Conservation (phyloP, 2,329 filamentous ascomycete species). For the Aaosphaeria pasadenensis region DNA sequence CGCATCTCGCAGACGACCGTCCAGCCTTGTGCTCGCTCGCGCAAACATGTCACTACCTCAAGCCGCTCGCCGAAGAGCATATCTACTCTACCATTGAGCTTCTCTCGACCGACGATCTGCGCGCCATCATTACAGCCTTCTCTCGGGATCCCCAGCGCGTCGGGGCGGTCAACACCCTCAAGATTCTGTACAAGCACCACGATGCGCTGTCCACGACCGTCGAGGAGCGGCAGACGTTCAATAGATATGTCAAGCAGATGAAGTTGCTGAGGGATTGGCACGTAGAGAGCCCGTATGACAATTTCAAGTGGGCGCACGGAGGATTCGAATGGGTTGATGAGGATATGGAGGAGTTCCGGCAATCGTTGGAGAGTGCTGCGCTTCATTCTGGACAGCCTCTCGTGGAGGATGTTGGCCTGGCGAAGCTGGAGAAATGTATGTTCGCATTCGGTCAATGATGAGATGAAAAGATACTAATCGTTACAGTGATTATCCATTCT, state of each 20-base stretch:
- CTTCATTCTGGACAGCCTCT: constrained; percentile 9
- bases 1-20: constrained; percentile 21
- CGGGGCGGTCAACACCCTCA: constrained; percentile 26
- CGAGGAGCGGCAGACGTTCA: constrained; percentile 22
- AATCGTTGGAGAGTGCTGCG: constrained; percentile 23
- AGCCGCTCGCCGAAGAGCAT: constrained; percentile 28
- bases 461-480: not conserved
- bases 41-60: constrained; percentile 25
- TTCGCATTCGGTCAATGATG: not conserved
- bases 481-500: constrained; percentile 28
- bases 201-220: constrained; percentile 15
- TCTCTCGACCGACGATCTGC: constrained; percentile 20
- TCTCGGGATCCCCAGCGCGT: constrained; percentile 19
- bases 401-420: constrained; percentile 16
- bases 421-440: constrained; percentile 21
- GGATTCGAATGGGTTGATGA: constrained; percentile 27
- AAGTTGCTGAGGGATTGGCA: constrained; percentile 28
- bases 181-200: constrained; percentile 28
- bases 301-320: constrained; percentile 27
- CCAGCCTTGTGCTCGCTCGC: constrained; percentile 23
- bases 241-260: constrained; percentile 27
- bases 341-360: constrained; percentile 32
- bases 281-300: constrained; percentile 35
- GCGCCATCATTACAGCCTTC: constrained; percentile 24
- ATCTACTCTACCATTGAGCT: constrained; percentile 31